Evolutionary conservation across 2,329 filamentous ascomycete species (phyloP).

Genomic region (Lachnellula hyalina): DNA sequence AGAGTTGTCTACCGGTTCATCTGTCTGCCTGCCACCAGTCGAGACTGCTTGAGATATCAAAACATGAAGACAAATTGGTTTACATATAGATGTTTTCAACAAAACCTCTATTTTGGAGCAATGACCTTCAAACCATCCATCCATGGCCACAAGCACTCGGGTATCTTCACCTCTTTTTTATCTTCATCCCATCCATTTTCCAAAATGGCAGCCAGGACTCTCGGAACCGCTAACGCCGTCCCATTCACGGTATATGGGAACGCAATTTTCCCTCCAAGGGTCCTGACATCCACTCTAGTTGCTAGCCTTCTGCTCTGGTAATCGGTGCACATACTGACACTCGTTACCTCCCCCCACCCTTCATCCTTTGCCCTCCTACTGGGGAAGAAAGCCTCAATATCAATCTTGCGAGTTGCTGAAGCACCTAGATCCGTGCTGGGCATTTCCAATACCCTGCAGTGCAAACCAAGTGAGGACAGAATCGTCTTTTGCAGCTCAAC

Average conservation of each 20-base stretch:
- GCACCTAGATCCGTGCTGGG: constrained; percentile 83
- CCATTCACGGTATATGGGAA: constrained; percentile 93
- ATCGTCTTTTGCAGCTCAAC: constrained; percentile 83
- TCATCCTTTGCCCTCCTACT: constrained; percentile 60
- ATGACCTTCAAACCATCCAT: constrained; percentile 75
- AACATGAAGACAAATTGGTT: neutral
- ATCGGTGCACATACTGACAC: constrained; percentile 85
- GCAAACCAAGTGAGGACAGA: constrained; percentile 67
- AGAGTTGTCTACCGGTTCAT: too few relatives aligned
- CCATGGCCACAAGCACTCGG: constrained; percentile 72
- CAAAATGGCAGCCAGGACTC: constrained; percentile 80
- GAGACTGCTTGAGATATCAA: too few relatives aligned
- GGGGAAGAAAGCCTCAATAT: constrained; percentile 94
- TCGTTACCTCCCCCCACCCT: constrained; percentile 92
- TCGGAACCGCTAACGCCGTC: constrained; percentile 84
- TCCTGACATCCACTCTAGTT: constrained; percentile 60
- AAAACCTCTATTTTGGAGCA: constrained; percentile 13
- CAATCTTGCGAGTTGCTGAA: constrained; percentile 77
- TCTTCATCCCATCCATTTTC: constrained; percentile 85
- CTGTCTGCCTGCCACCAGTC: too few relatives aligned
- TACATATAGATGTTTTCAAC: neutral
- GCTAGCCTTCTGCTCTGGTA: constrained; percentile 83
- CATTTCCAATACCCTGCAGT: constrained; percentile 91
- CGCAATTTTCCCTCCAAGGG: constrained; percentile 47
- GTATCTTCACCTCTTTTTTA: constrained; percentile 63